These are phyloP conservation scores for Nemania sp. DNA, from an alignment of 2,329 filamentous ascomycete species.

Conservation along the genomic window DNA sequence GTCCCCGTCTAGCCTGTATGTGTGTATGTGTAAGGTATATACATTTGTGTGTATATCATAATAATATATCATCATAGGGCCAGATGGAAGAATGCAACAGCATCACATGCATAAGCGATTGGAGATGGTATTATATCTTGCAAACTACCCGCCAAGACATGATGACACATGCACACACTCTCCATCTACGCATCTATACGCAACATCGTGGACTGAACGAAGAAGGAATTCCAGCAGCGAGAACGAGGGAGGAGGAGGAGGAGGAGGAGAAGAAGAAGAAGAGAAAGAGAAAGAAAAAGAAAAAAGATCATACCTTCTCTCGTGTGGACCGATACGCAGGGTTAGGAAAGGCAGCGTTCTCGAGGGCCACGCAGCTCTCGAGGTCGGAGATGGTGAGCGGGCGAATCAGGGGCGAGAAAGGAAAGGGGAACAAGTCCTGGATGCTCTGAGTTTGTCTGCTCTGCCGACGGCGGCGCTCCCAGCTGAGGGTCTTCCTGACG, in stretches of 20 bases:
- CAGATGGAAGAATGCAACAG: background rate
- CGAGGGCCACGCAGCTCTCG: slow-evolving; percentile 61
- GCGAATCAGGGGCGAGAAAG: slow-evolving; percentile 74
- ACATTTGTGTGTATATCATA: no score
- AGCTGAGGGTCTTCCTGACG: slow-evolving; percentile 47
- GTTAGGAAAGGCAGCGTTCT: slow-evolving; percentile 58
- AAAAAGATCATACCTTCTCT: slow-evolving; percentile 54
- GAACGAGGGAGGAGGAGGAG: background rate
- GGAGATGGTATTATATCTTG: background rate
- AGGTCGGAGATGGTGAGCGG: slow-evolving; percentile 70
- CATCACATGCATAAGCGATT: slow-evolving; percentile 8
- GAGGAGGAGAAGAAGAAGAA: background rate
- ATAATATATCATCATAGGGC: no score
- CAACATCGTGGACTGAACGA: background rate
- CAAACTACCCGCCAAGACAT: background rate
- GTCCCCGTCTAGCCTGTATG: no score
- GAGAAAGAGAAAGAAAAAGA: background rate
- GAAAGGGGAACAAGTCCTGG: slow-evolving; percentile 56
- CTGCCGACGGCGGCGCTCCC: slow-evolving; percentile 43
- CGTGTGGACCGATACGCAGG: slow-evolving; percentile 54
- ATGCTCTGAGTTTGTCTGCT: slow-evolving; percentile 36
- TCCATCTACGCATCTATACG: no score
- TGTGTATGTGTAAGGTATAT: no score
- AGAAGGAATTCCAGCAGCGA: background rate
- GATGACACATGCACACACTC: background rate